Percentiles rank a stretch among this genome's conserved stretches.
These are phyloP conservation scores for Immersiporthe knoxdaviesiana DNA, from an alignment of 2,329 filamentous ascomycete species.

Conservation along the genomic window DNA sequence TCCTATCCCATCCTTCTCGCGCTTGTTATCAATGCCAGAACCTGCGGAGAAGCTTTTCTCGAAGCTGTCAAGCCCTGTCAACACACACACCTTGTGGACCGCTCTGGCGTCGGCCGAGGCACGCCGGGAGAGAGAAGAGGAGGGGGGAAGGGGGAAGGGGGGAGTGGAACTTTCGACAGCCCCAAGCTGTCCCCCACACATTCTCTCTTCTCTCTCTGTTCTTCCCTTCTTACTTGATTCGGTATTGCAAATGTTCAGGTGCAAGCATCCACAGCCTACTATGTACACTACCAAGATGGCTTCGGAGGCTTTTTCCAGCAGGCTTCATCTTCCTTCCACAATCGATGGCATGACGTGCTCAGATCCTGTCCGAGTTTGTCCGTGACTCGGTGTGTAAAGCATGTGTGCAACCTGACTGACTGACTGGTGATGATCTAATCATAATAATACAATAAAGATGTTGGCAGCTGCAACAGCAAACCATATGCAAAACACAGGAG, in stretches of 20 bases:
- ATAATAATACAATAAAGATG: no score
- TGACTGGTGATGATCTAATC: no score
- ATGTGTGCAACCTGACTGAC: neutral
- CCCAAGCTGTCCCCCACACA: no score
- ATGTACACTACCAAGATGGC: neutral
- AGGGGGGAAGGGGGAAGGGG: no score
- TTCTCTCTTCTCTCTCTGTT: neutral
- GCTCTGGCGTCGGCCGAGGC: conserved; percentile 6
- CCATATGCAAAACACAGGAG: neutral
- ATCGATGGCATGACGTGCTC: conserved; percentile 4
- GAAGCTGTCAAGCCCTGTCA: conserved; percentile 7
- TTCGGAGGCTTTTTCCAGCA: neutral
- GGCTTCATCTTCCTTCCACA: neutral
- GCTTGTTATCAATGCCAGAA: conserved; percentile 6
- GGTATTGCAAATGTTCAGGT: neutral
- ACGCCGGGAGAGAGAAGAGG: neutral
- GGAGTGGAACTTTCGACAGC: no score
- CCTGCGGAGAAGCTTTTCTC: neutral
- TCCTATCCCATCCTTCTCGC: neutral
- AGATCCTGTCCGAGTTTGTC: neutral
- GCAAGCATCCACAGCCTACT: neutral
- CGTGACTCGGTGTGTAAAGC: neutral
- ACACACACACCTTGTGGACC: neutral
- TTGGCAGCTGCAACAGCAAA: neutral
- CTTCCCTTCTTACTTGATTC: neutral